Evolutionary conservation across 2,329 filamentous ascomycete species (phyloP).

Genomic region (Tolypocladium ovalisporum): DNA sequence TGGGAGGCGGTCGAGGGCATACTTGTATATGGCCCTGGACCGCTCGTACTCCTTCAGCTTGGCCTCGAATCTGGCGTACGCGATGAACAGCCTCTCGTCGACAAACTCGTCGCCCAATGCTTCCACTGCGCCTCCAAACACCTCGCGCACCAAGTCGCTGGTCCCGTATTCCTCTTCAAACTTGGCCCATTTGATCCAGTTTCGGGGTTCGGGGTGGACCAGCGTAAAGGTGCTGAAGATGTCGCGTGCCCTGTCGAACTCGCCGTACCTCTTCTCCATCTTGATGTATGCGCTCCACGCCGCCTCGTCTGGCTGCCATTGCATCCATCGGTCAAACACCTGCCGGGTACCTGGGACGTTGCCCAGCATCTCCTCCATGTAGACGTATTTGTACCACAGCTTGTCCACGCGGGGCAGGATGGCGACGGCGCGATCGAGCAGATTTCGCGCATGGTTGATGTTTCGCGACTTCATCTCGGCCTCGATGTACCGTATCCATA

Average conservation of each 20-base stretch:
- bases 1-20: constrained; percentile 83
- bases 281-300: constrained; percentile 97
- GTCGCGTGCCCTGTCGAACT: constrained; percentile 79
- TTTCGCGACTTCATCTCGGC: constrained; percentile 88
- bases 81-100: constrained; percentile 90
- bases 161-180: constrained; percentile 96
- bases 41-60: constrained; percentile 94
- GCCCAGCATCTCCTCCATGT: constrained; percentile 95
- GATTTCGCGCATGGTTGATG: constrained; percentile 92
- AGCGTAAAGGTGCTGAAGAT: constrained; percentile 87
- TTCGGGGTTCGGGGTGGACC: constrained; percentile 86
- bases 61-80: constrained; percentile 89
- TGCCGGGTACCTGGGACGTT: constrained; percentile 87
- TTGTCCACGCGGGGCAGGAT: constrained; percentile 87
- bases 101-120: constrained; percentile 88
- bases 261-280: constrained; percentile 87
- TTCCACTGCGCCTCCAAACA: constrained; percentile 82
- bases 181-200: constrained; percentile 98
- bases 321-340: constrained; percentile 97
- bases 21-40: constrained; percentile 91
- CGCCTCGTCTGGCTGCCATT: constrained; percentile 92
- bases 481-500: constrained; percentile 93
- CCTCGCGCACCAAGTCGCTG: constrained; percentile 81
- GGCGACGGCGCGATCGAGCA: constrained; percentile 89
- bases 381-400: constrained; percentile 98